phyloP scores from a whole-genome alignment of 805 yeast genomes.

The Debaryomyces prosopidis region DNA sequence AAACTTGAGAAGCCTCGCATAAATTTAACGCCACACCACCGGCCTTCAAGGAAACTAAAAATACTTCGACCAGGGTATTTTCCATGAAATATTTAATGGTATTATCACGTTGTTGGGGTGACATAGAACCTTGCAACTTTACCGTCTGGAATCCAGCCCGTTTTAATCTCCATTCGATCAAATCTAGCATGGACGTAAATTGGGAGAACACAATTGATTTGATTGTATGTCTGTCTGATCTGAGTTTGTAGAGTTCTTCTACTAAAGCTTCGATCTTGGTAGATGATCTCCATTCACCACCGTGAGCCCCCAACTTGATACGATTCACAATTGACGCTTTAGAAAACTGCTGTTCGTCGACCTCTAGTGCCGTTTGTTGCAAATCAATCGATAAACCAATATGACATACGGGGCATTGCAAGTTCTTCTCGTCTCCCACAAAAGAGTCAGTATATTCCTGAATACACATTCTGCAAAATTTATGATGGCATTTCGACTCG shows the following conservation, averaged over 20 bases:
- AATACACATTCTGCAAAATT: conserved; percentile 89
- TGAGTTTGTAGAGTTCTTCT: conserved; percentile 83
- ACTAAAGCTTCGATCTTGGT: conserved; percentile 96
- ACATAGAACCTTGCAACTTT: conserved; percentile 94
- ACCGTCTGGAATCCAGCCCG: conserved; percentile 96
- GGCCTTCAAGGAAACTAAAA: conserved; percentile 91
- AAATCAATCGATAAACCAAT: conserved; percentile 89
- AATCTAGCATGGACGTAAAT: conserved; percentile 93
- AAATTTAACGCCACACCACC: conserved; percentile 98
- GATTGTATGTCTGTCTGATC: conserved; percentile 86
- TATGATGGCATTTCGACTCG: conserved; percentile 90
- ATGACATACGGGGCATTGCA: conserved; percentile 96
- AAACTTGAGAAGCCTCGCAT: conserved; percentile 97
- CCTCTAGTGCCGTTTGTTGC: conserved; percentile 80
- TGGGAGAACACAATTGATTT: conserved; percentile 97
- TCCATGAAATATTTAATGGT: conserved; percentile 92
- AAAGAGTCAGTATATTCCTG: conserved; percentile 85
- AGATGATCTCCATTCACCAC: conserved; percentile 87
- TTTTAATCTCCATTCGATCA: conserved; percentile 92
- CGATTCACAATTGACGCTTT: conserved; percentile 80
- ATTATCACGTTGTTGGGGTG: conserved; percentile 91
- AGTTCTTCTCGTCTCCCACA: conserved; percentile 55
- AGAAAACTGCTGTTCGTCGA: conserved; percentile 58
- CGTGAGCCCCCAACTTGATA: conserved; percentile 68
- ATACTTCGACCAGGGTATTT: conserved; percentile 88